Evolutionary conservation across 148 eudicot species (phyloP), one percentile per base, ranked within the genome.

Genomic region (Vaccinium corymbosum): DNA sequence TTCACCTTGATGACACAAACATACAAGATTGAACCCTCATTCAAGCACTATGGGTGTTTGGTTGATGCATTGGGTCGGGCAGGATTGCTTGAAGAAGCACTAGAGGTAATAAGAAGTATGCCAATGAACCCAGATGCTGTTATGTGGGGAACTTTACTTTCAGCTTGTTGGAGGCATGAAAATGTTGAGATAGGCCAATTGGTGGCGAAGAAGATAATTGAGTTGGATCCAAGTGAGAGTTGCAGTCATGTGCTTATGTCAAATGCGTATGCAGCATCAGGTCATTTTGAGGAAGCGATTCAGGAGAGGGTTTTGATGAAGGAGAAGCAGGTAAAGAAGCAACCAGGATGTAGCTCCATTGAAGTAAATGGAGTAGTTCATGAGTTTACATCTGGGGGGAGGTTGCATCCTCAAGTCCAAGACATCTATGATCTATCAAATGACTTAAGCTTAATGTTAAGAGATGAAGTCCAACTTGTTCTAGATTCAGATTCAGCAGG

Each of bases 31-130:
- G 76, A 90, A 80, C 93, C 94, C 35, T 85, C 91, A 72, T 79
- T 87, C 57, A 89, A 87, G 85, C 94, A 92, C 85, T 92, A 89
- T 83, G 90, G 90, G 38, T 89, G 93, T 80, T 87, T 90, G 86
- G 90, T 90, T 71, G 90, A 88, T 85, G 64, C 79, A 4, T 81
- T 90, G 71, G 93, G 91, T 42, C 83, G 90, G 86, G 89, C 86
- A n/a, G 94, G 88, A 16, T 74, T 89, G 68, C 79, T 92, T 1
- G 52, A 79, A 51, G 92, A 90, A 85, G 94, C 91, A 22, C 84
- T 80, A 32, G 68, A 85, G 73, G 85, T 92, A 62, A 87, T 90
- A 6, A 68, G 20, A 20, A 75, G 86, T 59, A 90, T 92, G 91
- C 87, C 91, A 1, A 79, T 88, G 46, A 64, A 83, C 29, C 89